These are phyloP conservation scores for Ceratobasidium sp. DNA, from an alignment of 1,284 basidiomycete species.

Conservation along the genomic window DNA sequence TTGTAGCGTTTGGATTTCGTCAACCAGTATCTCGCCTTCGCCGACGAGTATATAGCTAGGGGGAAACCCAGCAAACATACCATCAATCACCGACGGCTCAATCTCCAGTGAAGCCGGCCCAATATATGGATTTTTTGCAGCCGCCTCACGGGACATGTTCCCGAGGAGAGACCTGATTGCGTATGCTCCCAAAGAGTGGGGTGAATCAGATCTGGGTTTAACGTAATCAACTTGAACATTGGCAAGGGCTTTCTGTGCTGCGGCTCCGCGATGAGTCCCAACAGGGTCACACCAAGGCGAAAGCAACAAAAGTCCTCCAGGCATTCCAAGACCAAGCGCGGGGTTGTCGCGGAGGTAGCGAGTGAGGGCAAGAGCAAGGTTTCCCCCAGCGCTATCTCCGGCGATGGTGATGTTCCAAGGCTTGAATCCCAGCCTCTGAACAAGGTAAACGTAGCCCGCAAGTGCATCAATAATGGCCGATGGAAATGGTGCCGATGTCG, in stretches of 20 bases:
- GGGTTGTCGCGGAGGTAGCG: constrained; percentile 62
- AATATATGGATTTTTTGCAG: constrained; percentile 65
- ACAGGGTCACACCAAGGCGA: constrained; percentile 72
- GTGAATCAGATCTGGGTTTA: constrained; percentile 53
- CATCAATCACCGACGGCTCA: constrained; percentile 52
- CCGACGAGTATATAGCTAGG: constrained; percentile 68
- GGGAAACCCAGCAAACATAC: constrained; percentile 68
- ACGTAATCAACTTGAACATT: constrained; percentile 55
- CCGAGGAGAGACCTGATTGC: constrained; percentile 42
- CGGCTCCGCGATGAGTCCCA: constrained; percentile 50
- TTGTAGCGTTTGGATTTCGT: constrained; percentile 63
- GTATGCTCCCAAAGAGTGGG: constrained; percentile 9
- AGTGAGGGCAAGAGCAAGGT: constrained; percentile 70
- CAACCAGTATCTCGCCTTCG: constrained; percentile 66
- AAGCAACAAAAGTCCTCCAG: constrained; percentile 67
- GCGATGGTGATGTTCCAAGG: constrained; percentile 71
- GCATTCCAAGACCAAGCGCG: constrained; percentile 60
- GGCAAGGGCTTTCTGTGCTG: constrained; percentile 56
- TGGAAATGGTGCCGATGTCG: constrained; percentile 65
- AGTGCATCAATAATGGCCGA: constrained; percentile 73
- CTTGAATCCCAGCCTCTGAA: constrained; percentile 61
- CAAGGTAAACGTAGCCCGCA: constrained; percentile 72
- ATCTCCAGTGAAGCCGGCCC: constrained; percentile 66
- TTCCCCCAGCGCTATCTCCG: constrained; percentile 81
- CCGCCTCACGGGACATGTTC: constrained; percentile 58